phyloP scores from a whole-genome alignment of 2,329 filamentous ascomycete species.

The Plenodomus biglobosus region DNA sequence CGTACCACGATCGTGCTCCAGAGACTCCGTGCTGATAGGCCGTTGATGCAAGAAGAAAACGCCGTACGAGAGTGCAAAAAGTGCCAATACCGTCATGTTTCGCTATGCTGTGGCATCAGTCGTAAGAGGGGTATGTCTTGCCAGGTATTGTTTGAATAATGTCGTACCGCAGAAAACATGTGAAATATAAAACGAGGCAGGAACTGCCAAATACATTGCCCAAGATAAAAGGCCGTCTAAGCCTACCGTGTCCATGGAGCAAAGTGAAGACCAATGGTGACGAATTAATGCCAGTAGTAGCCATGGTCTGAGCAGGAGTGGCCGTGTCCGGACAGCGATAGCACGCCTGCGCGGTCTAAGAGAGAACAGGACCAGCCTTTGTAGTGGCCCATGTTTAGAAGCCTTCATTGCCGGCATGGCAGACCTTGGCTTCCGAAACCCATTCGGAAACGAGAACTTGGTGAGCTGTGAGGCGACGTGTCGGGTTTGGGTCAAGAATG shows the following conservation, averaged over 20 bases:
- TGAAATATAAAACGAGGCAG: conserved; percentile 23
- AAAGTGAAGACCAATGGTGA: not conserved
- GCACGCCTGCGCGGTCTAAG: conserved; percentile 4
- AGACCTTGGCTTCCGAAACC: conserved; percentile 96
- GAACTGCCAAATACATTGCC: conserved; percentile 22
- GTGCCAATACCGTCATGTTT: conserved; percentile 26
- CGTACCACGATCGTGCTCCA: conserved; percentile 20
- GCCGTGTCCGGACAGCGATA: not conserved
- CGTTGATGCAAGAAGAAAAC: not conserved
- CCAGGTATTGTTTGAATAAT: conserved; percentile 34
- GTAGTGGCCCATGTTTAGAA: conserved; percentile 57
- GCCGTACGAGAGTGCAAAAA: conserved; percentile 4
- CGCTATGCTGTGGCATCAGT: conserved; percentile 42
- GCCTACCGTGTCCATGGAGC: not conserved
- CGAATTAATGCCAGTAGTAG: not conserved
- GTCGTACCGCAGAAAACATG: conserved; percentile 18
- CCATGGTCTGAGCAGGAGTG: not conserved
- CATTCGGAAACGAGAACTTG: conserved; percentile 98
- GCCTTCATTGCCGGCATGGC: conserved; percentile 94
- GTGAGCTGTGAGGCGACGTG: conserved; percentile 87
- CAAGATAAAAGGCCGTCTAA: conserved; percentile 20
- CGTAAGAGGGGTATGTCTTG: conserved; percentile 43
- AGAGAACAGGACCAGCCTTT: conserved; percentile 10
- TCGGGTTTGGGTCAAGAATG: conserved; percentile 91
- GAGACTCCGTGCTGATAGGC: conserved; percentile 21